Conservation (phyloP, 495 filamentous ascomycete genomes). For the Talaromyces nanjingensis region DNA sequence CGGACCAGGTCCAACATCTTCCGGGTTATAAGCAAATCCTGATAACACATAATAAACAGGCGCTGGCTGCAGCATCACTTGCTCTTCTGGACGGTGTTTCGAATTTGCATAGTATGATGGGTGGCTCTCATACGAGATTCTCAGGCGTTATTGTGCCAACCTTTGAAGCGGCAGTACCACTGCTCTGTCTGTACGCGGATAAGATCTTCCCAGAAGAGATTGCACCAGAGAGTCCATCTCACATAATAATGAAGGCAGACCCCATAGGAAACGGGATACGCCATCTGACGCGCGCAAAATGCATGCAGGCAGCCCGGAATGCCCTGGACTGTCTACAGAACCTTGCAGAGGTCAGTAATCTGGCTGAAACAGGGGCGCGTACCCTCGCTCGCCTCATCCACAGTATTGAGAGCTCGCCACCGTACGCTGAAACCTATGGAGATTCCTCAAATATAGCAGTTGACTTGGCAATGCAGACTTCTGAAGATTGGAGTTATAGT, state of each 20-base stretch:
- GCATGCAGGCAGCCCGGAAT: not conserved
- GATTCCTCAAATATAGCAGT: not conserved
- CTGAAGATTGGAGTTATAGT: not conserved
- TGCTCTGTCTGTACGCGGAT: not conserved
- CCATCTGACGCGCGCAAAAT: not conserved
- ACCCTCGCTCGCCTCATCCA: not conserved
- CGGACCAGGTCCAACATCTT: conserved; percentile 7
- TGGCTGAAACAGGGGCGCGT: not conserved
- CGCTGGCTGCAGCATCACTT: conserved; percentile 13
- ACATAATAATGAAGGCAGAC: not conserved
- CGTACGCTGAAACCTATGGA: not conserved
- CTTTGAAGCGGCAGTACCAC: conserved; percentile 16
- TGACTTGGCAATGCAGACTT: not conserved
- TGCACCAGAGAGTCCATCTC: not conserved
- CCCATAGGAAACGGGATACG: not conserved
- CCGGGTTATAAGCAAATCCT: conserved; percentile 17
- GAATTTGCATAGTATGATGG: conserved; percentile 13
- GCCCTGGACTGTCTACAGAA: not conserved
- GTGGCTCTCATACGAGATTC: conserved; percentile 16
- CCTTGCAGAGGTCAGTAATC: not conserved
- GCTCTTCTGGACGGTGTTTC: conserved; percentile 12
- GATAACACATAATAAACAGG: conserved; percentile 13
- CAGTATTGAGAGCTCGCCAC: not conserved
- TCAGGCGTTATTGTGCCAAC: conserved; percentile 16
- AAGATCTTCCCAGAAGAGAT: not conserved